Evolutionary conservation across 176 grass and related monocot genomes (phyloP), one percentile per base, ranked within the genome.

Genomic region (Carex pumila): DNA sequence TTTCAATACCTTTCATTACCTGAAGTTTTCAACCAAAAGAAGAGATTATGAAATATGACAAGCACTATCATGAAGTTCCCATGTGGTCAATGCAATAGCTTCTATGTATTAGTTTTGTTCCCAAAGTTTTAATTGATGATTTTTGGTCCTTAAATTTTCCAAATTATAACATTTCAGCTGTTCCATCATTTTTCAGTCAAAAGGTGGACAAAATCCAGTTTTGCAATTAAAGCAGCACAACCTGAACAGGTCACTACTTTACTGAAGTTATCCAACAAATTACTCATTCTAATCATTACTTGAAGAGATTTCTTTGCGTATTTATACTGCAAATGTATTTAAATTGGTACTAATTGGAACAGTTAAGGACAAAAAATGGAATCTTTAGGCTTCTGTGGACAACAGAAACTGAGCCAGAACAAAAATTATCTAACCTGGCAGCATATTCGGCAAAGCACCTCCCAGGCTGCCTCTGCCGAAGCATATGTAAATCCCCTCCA

Each of bases 401-500:
- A 71, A 78, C 12, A 56, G 52, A 7, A 77, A 56, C 1, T 18
- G 17, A 12, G 25, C 19, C n/a, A 73, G 13, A 32, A 55, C 37
- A 78, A 78, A 78, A 31, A 17, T 9, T 36, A 34, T 39, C 92
- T 79, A 87, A 94, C 93, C 87, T 95, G 87, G 88, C 90, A 49
- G 88, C 93, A 82, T 89, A 66, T 85, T 95, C 93, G 0, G 90
- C 62, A 32, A 95, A 95, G 79, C 82, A 92, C 66, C 92, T 92
- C 18, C 88, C 93, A 57, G 90, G 93, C 62, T 95, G 93, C 73
- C 84, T 95, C 84, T 95, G 93, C 6, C 93, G 80, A 56, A 92
- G 80, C 61, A 85, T 92, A 85, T 95, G 93, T 22, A 95, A 84
- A 79, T 95, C 90, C 39, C 93, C 93, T 78, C 93, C 93, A 84